phyloP scores from a whole-genome alignment of 345 rosid species.

The Corymbia maculata region DNA sequence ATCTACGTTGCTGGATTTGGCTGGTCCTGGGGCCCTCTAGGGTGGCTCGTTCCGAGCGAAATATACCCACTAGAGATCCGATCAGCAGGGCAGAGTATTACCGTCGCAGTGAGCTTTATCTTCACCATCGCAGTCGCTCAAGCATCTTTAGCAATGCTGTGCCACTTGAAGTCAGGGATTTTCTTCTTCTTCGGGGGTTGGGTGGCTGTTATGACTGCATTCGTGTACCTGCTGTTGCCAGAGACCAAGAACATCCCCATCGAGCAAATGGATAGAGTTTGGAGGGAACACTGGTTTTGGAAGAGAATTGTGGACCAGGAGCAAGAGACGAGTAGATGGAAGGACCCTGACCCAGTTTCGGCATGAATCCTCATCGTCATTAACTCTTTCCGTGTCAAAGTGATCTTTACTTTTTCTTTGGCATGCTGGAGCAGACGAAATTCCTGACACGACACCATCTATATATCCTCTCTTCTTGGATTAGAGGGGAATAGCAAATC shows the following conservation, averaged over 20 bases:
- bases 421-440: not conserved
- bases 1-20: slow-evolving; percentile 29
- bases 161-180: slow-evolving; percentile 31
- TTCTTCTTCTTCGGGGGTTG: slow-evolving; percentile 46
- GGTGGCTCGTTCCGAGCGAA: slow-evolving; percentile 47
- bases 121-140: slow-evolving; percentile 38
- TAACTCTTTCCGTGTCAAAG: not conserved
- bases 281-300: slow-evolving; percentile 46
- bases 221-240: slow-evolving; percentile 26
- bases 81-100: slow-evolving; percentile 34
- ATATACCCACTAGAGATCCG: slow-evolving; percentile 32
- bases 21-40: slow-evolving; percentile 50
- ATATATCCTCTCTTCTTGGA: not conserved
- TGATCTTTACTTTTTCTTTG: not conserved
- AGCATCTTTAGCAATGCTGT: slow-evolving; percentile 22
- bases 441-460: not conserved
- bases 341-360: not conserved
- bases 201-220: slow-evolving; percentile 33
- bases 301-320: slow-evolving; percentile 9
- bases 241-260: slow-evolving; percentile 41
- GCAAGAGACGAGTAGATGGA: not conserved
- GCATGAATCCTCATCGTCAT: not conserved
- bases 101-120: slow-evolving; percentile 28
- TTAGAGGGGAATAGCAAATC: not conserved
- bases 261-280: slow-evolving; percentile 34